phyloP scores from a whole-genome alignment of 108 stramenopile genomes.

The Pseudonitzschia delicatissima region DNA sequence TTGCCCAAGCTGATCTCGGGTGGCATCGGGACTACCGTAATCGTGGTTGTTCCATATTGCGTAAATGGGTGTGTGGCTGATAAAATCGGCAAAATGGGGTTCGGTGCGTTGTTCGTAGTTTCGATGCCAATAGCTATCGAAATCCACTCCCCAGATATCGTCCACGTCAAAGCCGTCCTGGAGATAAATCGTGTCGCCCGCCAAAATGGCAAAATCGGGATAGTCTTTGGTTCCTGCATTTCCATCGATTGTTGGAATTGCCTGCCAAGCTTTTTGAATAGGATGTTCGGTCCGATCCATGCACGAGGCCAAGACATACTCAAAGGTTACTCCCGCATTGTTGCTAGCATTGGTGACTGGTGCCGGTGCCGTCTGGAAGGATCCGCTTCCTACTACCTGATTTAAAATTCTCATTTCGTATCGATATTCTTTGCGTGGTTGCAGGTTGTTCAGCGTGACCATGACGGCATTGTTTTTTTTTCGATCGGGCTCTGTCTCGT shows the following conservation, averaged over 20 bases:
- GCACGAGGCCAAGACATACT: conserved; percentile 17
- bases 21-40: conserved; percentile 10
- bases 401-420: conserved; percentile 12
- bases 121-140: conserved; percentile 23
- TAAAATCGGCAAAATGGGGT: conserved; percentile 13
- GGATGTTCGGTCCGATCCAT: conserved; percentile 12
- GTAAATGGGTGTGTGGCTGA: conserved; percentile 24
- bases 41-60: conserved; percentile 31
- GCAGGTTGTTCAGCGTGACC: not conserved
- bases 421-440: conserved; percentile 13
- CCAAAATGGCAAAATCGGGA: conserved; percentile 28
- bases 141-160: conserved; percentile 2
- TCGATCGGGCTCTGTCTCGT: not conserved
- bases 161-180: conserved; percentile 12
- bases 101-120: conserved; percentile 17
- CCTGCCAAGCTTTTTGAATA: conserved; percentile 23
- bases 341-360: not conserved
- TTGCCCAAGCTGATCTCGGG: conserved; percentile 11
- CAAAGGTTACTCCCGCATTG: not conserved
- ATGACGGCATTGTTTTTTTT: not conserved
- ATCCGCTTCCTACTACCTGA: conserved; percentile 6
- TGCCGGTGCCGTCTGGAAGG: conserved; percentile 2
- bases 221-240: not conserved
- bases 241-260: no score
- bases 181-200: conserved; percentile 29